These are phyloP conservation scores for Aquanectria penicillioides DNA, from an alignment of 2,329 filamentous ascomycete genomes.

Conservation along the genomic window DNA sequence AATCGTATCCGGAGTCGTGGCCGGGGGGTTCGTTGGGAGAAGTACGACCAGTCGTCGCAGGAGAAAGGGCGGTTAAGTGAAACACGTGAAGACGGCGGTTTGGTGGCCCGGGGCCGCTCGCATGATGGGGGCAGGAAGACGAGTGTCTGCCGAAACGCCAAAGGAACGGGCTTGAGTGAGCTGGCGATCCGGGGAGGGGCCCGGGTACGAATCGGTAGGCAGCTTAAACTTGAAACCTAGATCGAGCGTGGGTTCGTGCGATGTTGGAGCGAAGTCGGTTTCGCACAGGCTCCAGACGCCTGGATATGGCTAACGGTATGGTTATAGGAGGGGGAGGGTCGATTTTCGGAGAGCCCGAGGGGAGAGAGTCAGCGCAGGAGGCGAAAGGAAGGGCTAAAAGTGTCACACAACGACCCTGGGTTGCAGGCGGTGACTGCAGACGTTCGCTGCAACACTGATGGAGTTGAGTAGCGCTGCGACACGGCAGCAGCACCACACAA, in stretches of 20 bases:
- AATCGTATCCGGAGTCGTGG: conserved; percentile 31
- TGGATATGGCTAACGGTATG: conserved; percentile 1
- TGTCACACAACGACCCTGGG: no score
- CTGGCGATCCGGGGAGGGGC: conserved; percentile 21
- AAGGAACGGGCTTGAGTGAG: conserved; percentile 13
- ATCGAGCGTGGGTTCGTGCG: conserved; percentile 20
- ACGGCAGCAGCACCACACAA: conserved; percentile 1
- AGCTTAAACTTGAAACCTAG: conserved; percentile 35
- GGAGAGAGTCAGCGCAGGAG: neutral
- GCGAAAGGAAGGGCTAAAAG: conserved; percentile 1
- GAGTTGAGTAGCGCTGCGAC: conserved; percentile 10
- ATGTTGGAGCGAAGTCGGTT: conserved; percentile 23
- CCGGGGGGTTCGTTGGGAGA: conserved; percentile 26
- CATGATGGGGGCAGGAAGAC: conserved; percentile 46
- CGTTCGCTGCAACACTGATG: conserved; percentile 1
- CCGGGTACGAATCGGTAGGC: conserved; percentile 27
- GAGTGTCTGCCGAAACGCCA: conserved; percentile 7
- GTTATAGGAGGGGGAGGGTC: conserved; percentile 17
- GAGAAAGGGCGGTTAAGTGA: conserved; percentile 33
- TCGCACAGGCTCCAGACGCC: conserved; percentile 13
- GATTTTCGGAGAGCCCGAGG: conserved; percentile 19
- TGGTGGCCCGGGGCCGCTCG: conserved; percentile 52
- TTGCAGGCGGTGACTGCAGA: conserved; percentile 18
- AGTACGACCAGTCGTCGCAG: conserved; percentile 16
- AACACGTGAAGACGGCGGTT: conserved; percentile 46